phyloP scores from a whole-genome alignment of 2,329 filamentous ascomycete species.

The Hirsutella minnesotensis region DNA sequence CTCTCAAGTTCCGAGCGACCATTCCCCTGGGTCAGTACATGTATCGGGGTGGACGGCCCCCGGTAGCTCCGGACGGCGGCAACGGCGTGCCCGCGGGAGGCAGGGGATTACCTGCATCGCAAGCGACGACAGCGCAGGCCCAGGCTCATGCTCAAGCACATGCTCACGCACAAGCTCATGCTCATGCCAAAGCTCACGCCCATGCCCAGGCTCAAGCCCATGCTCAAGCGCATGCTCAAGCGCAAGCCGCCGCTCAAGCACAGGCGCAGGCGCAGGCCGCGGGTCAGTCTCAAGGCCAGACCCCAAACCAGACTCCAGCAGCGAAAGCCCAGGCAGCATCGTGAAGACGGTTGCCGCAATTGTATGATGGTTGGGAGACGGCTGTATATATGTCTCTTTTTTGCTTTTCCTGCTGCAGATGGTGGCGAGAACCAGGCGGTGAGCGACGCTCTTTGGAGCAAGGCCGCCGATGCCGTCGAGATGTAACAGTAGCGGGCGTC shows the following conservation, averaged over 20 bases:
- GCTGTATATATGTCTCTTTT: constrained; percentile 8
- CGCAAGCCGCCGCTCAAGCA: neutral
- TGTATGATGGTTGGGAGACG: constrained; percentile 10
- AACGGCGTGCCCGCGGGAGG: constrained; percentile 12
- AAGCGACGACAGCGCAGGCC: constrained; percentile 7
- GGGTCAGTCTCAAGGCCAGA: neutral
- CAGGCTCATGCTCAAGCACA: constrained; percentile 5
- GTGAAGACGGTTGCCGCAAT: constrained; percentile 5
- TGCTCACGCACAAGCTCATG: neutral
- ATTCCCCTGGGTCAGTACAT: constrained; percentile 37
- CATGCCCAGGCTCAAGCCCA: neutral
- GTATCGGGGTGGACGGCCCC: constrained; percentile 25
- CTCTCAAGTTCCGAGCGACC: constrained; percentile 49
- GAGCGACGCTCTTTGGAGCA: neutral
- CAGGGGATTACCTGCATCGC: constrained; percentile 13
- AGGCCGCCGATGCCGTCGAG: neutral
- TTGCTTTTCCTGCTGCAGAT: neutral
- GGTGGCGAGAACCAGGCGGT: neutral
- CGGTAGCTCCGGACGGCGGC: constrained; percentile 16
- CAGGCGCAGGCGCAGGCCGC: neutral
- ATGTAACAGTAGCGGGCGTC: constrained; percentile 6
- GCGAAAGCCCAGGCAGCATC: constrained; percentile 13
- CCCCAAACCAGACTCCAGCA: too few species aligned
- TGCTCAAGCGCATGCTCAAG: neutral
- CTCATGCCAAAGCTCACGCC: neutral